Evolutionary conservation across 306 rosid species (phyloP), one percentile per base, ranked within the genome.

Genomic region (Mimosa bimucronata): DNA sequence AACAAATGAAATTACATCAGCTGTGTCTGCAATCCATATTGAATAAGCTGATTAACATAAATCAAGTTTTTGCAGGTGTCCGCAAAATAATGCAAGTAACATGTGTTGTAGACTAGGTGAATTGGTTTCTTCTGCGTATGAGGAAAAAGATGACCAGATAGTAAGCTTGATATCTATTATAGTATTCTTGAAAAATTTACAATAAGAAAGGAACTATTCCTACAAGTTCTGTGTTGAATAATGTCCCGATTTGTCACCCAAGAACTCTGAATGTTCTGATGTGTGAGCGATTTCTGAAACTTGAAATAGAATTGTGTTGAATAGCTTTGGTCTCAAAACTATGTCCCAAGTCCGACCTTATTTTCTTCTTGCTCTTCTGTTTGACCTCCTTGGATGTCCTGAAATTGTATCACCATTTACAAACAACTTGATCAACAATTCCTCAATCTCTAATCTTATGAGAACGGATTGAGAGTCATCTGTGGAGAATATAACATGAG

Each of bases 1-100:
- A 87, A 86, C 93, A 82, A 79, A 45, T 48, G 93, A 81, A 86
- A 91, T 95, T 57, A 91, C 94, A 71, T 87, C 97, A 53, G 90
- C 93, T 58, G 92, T 93, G 77, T 89, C 96, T 26, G 82, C 93
- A 25, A 83, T 91, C 82, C 86, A 81, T 66, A 89, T 95, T 74
- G 83, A 84, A 79, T 87, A 79, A 85, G 58, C 52, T 42, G 40
- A 37, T 38, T 40, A 45, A 74, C 66, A 67, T 78, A 53, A 75
- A 66, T 71, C 34, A 40, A 58, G 66, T 76, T 58, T 58, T 66
- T 79, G 60, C 34, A 66, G 66, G 26, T 74, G 42, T 55, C 66
- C 69, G 42, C 78, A 67, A 67, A 64, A 46, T 71, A 46, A 34
- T 57, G 12, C 42, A 29, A 53, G 58, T 68, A 77, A 69, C 62